These are phyloP conservation scores for Amylostereum areolatum DNA, from an alignment of 1,284 basidiomycete genomes.

Conservation along the genomic window DNA sequence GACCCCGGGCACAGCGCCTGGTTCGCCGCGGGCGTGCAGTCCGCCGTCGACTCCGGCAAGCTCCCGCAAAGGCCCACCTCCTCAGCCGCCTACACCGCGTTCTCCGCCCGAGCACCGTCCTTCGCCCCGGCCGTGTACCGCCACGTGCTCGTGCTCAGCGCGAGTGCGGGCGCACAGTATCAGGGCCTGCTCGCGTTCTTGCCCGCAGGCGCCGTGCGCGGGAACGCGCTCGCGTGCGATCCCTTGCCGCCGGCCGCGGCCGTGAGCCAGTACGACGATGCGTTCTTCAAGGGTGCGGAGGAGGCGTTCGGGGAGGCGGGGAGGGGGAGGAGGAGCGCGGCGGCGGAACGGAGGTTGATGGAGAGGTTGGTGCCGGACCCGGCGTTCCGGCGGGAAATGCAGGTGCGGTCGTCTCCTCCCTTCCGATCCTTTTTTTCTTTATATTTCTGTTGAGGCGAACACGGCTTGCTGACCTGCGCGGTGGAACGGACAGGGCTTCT, in stretches of 20 bases:
- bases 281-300: constrained; percentile 65
- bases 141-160: constrained; percentile 60
- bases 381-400: constrained; percentile 47
- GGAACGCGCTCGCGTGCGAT: constrained; percentile 67
- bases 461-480: too few species aligned
- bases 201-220: constrained; percentile 44
- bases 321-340: constrained; percentile 36
- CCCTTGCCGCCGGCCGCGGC: constrained; percentile 68
- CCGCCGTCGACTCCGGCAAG: constrained; percentile 29
- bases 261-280: constrained; percentile 56
- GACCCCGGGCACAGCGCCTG: constrained; percentile 57
- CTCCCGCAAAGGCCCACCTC: constrained; percentile 26
- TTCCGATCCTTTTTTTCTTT: neutral
- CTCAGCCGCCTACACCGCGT: constrained; percentile 30
- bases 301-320: constrained; percentile 36
- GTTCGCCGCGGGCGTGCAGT: constrained; percentile 55
- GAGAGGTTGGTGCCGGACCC: constrained; percentile 53
- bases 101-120: constrained; percentile 38
- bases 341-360: constrained; percentile 41
- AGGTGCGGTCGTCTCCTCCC: constrained; percentile 29
- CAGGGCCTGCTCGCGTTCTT: constrained; percentile 65
- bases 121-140: constrained; percentile 59
- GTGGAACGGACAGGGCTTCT: constrained; percentile 34
- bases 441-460: too few species aligned
- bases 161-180: constrained; percentile 41